Percentiles rank a stretch among this genome's conserved stretches.
These are phyloP conservation scores for Westerdykella sp. DNA, from an alignment of 2,329 filamentous ascomycete species.

Conservation along the genomic window DNA sequence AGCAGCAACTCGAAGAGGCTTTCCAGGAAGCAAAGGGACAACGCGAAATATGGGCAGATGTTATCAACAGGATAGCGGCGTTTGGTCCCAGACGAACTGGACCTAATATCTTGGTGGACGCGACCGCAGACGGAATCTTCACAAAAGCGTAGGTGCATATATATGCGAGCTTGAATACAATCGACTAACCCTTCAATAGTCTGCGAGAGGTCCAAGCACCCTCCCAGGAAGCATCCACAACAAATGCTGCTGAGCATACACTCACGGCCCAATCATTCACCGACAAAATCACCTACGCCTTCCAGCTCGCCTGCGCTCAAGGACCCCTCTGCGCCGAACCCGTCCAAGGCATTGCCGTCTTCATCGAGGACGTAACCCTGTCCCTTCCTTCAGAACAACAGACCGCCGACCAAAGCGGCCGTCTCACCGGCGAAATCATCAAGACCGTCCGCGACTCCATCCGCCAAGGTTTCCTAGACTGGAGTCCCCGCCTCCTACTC, in stretches of 20 bases:
- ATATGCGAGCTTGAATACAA: not conserved
- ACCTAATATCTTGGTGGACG: conserved; percentile 83
- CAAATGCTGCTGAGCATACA: conserved; percentile 12
- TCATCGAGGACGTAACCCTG: conserved; percentile 73
- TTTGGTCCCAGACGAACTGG: conserved; percentile 84
- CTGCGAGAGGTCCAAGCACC: conserved; percentile 18
- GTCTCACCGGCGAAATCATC: conserved; percentile 88
- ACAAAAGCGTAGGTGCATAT: conserved; percentile 58
- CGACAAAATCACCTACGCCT: conserved; percentile 88
- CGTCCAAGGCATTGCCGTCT: conserved; percentile 85
- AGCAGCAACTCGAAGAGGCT: conserved; percentile 59
- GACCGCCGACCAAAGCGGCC: conserved; percentile 58
- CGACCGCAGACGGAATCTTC: conserved; percentile 65
- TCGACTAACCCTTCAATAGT: conserved; percentile 12
- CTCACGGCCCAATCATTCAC: conserved; percentile 63
- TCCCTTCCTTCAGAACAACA: conserved; percentile 47
- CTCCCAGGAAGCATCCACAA: conserved; percentile 28
- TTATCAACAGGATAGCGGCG: conserved; percentile 74
- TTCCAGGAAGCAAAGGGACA: conserved; percentile 69
- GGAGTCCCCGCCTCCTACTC: conserved; percentile 89
- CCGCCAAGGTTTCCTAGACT: conserved; percentile 81
- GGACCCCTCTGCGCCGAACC: conserved; percentile 91
- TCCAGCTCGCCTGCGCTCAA: conserved; percentile 84
- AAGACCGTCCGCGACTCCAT: conserved; percentile 82
- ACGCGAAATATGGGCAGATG: conserved; percentile 68